A percentile compares a stretch with the other conserved stretches of the same genome.
phyloP scores from a whole-genome alignment of 352 stramenopile genomes.

The Poterioochromonas sp. region DNA sequence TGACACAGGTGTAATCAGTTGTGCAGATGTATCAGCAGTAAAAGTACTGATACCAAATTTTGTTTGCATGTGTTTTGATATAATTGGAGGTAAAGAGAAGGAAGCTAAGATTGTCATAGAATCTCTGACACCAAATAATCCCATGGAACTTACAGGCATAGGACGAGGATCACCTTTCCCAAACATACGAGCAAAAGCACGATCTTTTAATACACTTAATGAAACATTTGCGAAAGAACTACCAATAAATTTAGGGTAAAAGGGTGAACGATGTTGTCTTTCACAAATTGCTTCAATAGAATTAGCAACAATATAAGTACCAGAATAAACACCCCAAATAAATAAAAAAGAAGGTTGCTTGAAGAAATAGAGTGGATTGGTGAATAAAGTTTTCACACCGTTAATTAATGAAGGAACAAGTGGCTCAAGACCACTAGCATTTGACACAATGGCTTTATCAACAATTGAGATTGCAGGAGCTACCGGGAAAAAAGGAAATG shows the following conservation, averaged over 20 bases:
- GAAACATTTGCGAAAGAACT: conserved; percentile 78
- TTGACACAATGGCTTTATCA: conserved; percentile 75
- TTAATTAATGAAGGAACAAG: conserved; percentile 59
- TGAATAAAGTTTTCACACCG: conserved; percentile 54
- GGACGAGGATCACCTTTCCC: conserved; percentile 61
- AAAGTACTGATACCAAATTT: conserved; percentile 50
- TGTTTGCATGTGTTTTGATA: conserved; percentile 58
- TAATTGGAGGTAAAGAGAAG: conserved; percentile 66
- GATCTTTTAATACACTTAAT: conserved; percentile 75
- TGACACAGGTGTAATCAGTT: conserved; percentile 64
- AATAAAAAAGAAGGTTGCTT: conserved; percentile 70
- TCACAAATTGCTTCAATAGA: conserved; percentile 69
- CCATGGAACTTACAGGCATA: conserved; percentile 65
- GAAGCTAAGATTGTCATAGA: conserved; percentile 68
- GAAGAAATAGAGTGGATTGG: conserved; percentile 64
- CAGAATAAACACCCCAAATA: conserved; percentile 74
- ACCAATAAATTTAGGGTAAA: conserved; percentile 72
- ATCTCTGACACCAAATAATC: conserved; percentile 71
- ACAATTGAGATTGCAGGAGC: conserved; percentile 60
- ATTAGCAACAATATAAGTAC: conserved; percentile 75
- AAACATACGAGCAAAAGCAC: conserved; percentile 78
- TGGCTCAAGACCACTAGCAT: conserved; percentile 60
- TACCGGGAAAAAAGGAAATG: conserved; percentile 2
- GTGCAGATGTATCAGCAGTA: conserved; percentile 55
- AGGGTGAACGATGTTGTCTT: conserved; percentile 56